Percentiles rank a stretch among this genome's conserved stretches.
Evolutionary conservation across 805 yeast species (phyloP).

Genomic region (Isabelozyma pseudorhagii): DNA sequence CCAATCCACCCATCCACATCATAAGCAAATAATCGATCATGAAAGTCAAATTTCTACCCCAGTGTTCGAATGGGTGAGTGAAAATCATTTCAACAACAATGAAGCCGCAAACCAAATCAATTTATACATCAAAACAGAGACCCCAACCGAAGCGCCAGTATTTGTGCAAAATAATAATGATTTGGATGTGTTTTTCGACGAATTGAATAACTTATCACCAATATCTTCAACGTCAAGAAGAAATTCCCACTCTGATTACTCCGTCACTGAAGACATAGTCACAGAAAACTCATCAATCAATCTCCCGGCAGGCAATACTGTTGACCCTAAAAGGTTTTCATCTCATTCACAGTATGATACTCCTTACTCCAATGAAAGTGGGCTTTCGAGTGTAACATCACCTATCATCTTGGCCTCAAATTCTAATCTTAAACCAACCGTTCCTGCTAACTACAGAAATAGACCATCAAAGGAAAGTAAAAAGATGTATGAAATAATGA

Average conservation of each 20-base stretch:
- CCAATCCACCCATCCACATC: background rate
- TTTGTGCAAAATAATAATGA: constrained; percentile 7
- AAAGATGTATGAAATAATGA: constrained; percentile 56
- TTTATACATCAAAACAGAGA: background rate
- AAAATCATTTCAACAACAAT: constrained; percentile 8
- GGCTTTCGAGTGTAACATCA: constrained; percentile 10
- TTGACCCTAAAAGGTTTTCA: background rate
- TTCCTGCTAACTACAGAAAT: background rate
- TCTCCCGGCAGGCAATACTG: background rate
- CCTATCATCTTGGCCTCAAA: constrained; percentile 9
- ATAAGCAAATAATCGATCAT: too few relatives aligned
- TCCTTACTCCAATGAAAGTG: constrained; percentile 8
- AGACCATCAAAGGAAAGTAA: constrained; percentile 44
- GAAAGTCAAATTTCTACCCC: background rate
- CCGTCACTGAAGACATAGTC: background rate
- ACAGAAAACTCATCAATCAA: background rate
- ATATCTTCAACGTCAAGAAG: constrained; percentile 9
- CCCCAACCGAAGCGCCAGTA: background rate
- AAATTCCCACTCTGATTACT: constrained; percentile 3
- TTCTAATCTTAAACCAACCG: background rate
- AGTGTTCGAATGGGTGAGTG: constrained; percentile 34
- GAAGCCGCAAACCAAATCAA: background rate
- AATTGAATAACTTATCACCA: constrained; percentile 34
- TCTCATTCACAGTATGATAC: background rate
- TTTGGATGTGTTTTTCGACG: constrained; percentile 47